Evolutionary conservation across 139 green algal genomes (phyloP).

Genomic region (Chlorella sp.): DNA sequence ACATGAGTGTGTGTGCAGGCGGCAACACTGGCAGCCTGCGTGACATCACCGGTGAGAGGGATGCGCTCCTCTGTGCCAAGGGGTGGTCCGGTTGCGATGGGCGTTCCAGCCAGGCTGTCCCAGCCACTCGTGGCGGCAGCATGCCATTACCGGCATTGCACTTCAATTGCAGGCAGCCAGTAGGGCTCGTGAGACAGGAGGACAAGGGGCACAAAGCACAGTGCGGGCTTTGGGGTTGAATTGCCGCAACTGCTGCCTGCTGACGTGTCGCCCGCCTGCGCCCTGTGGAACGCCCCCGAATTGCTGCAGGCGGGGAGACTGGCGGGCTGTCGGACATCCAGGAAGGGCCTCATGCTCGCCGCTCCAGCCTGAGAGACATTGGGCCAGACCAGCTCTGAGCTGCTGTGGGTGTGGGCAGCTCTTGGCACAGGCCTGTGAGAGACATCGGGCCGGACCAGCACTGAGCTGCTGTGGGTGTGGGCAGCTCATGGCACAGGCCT

Average conservation of each 20-base stretch:
- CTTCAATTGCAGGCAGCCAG: too few species aligned
- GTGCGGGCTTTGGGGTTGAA: background rate
- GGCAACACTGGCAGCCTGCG: background rate
- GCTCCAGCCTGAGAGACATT: background rate
- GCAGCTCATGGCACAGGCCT: too few species aligned
- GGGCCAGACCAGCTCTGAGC: background rate
- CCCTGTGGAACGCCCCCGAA: too few species aligned
- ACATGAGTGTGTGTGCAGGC: background rate
- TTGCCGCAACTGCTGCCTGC: background rate
- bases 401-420: too few species aligned
- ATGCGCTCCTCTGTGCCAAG: too few species aligned
- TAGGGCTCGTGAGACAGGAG: too few species aligned
- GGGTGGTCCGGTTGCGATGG: too few species aligned
- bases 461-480: background rate
- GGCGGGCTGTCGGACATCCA: constrained; percentile 4
- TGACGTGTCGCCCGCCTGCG: background rate
- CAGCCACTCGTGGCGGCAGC: too few species aligned
- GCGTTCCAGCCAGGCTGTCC: too few species aligned
- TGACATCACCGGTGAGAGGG: background rate
- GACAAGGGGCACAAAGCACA: too few species aligned
- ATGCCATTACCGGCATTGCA: too few species aligned
- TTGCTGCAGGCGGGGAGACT: background rate
- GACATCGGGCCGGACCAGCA: background rate
- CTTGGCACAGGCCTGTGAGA: background rate
- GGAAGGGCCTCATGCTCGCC: background rate